phyloP scores from a whole-genome alignment of 1,284 basidiomycete genomes.

The Microbotryum scabiosae region DNA sequence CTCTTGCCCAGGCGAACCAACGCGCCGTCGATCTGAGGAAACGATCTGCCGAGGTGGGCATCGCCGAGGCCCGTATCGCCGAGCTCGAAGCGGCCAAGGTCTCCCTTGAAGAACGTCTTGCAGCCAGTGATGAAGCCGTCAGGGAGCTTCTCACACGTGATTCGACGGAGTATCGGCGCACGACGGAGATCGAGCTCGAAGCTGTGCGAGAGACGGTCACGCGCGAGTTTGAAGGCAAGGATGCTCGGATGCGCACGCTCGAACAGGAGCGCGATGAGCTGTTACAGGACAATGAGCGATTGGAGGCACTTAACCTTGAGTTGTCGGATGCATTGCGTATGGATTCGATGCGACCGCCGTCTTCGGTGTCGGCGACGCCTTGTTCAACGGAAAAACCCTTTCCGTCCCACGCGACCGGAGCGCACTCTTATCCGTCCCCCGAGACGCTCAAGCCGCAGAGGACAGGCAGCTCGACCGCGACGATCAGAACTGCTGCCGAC shows the following conservation, averaged over 20 bases:
- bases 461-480: slow-evolving; percentile 6
- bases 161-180: not conserved
- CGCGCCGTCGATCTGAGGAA: not conserved
- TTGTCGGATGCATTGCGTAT: not conserved
- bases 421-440: not conserved
- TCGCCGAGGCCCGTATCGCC: not conserved
- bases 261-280: slow-evolving; percentile 1
- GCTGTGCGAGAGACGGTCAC: slow-evolving; percentile 1
- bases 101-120: not conserved
- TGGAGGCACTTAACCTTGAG: not conserved
- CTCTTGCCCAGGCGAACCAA: slow-evolving; percentile 9
- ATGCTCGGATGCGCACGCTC: not conserved
- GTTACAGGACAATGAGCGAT: not conserved
- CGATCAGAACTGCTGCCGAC: slow-evolving; percentile 10
- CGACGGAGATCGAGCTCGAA: not conserved
- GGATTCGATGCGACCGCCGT: not conserved
- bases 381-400: not conserved
- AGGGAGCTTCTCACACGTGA: not conserved
- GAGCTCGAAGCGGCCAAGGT: not conserved
- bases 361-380: not conserved
- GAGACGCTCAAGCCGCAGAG: slow-evolving; percentile 1
- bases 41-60: not conserved
- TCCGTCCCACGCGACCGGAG: not conserved
- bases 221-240: slow-evolving; percentile 1
- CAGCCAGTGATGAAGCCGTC: slow-evolving; percentile 1